Conservation (phyloP, 257 asterid species). For the Linderniella brevidens region DNA sequence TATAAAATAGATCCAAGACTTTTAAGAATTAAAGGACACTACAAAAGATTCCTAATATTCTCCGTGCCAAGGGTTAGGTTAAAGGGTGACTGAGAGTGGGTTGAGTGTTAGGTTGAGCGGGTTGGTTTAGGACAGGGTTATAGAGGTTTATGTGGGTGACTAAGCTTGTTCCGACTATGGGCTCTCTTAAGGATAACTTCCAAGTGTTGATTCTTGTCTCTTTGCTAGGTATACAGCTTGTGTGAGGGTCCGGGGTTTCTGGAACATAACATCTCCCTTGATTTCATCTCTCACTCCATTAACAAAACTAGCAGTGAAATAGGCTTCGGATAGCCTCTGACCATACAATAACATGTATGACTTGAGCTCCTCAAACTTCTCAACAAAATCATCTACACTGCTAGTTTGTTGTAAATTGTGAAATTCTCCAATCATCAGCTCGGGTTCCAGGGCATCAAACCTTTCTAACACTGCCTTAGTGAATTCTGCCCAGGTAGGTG, state of each 20-base stretch:
- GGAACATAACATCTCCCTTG: neutral
- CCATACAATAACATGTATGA: neutral
- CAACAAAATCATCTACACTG: neutral
- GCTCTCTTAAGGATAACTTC: neutral
- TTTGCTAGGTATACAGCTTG: neutral
- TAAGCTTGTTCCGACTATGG: neutral
- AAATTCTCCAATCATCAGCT: neutral
- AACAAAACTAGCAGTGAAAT: too few relatives aligned
- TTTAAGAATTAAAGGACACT: too few relatives aligned
- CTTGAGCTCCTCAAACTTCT: neutral
- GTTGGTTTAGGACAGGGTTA: neutral
- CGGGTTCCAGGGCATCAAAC: neutral
- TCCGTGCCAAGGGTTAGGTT: too few relatives aligned
- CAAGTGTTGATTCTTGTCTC: neutral
- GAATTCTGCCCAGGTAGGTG: too few relatives aligned
- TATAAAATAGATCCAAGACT: too few relatives aligned
- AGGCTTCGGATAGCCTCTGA: neutral
- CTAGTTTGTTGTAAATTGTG: neutral
- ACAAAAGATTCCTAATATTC: too few relatives aligned
- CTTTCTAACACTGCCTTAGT: neutral
- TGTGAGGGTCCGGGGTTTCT: neutral
- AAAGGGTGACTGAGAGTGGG: too few relatives aligned
- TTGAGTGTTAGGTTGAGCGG: too few relatives aligned
- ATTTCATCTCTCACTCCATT: neutral
- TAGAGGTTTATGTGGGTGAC: neutral